Evolutionary conservation across 2,329 filamentous ascomycete genomes (phyloP).

Genomic region (Cephalotrichum gorgonifer): DNA sequence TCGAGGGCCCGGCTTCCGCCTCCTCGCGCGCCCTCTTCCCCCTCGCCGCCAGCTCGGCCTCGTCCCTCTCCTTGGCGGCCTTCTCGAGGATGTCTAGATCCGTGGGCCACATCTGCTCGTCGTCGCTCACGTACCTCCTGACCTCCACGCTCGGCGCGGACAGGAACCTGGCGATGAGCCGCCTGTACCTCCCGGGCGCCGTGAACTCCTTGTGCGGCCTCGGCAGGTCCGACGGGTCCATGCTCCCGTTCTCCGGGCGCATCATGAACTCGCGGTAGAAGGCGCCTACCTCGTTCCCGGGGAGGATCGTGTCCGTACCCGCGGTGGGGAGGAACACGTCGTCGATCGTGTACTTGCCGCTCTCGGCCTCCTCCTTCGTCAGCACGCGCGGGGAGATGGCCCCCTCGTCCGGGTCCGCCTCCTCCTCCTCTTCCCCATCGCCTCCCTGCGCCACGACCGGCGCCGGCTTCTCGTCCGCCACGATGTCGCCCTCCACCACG

Average conservation of each 20-base stretch:
- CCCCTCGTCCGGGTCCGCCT: constrained; percentile 30
- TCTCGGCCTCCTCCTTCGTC: constrained; percentile 65
- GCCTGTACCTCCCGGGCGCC: constrained; percentile 79
- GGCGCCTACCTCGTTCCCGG: constrained; percentile 68
- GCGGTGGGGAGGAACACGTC: constrained; percentile 90
- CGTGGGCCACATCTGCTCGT: constrained; percentile 81
- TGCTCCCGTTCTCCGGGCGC: constrained; percentile 60
- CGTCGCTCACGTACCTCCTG: constrained; percentile 55
- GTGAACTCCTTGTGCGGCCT: constrained; percentile 79
- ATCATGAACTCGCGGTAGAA: constrained; percentile 86
- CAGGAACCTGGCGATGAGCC: constrained; percentile 64
- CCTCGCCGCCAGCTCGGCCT: constrained; percentile 12
- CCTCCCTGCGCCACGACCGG: constrained; percentile 14
- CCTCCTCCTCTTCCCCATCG: constrained; percentile 43
- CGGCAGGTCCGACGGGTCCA: constrained; percentile 82
- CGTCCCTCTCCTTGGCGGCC: constrained; percentile 13
- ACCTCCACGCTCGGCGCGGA: constrained; percentile 57
- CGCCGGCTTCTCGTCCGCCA: constrained; percentile 40
- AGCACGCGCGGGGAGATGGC: constrained; percentile 57
- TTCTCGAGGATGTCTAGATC: constrained; percentile 62
- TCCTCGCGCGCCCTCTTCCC: constrained; percentile 14
- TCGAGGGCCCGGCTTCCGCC: not conserved
- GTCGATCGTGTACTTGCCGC: constrained; percentile 68
- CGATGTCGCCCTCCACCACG: constrained; percentile 77
- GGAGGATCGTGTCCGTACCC: constrained; percentile 83